These are phyloP conservation scores for Fonsecaea erecta DNA, from an alignment of 2,329 filamentous ascomycete genomes.

Conservation along the genomic window DNA sequence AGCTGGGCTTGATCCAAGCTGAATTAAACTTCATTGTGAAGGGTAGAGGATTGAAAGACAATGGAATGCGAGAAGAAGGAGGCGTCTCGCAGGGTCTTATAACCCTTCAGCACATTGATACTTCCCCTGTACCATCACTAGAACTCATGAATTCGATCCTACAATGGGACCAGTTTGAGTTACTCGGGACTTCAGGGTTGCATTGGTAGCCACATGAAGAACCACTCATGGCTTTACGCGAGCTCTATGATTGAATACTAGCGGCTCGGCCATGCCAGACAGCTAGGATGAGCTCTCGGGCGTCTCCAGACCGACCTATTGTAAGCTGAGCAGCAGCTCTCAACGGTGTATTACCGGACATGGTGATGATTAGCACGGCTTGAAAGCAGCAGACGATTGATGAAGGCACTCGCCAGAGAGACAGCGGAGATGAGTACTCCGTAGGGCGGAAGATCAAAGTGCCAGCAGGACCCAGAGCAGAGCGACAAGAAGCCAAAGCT, in stretches of 20 bases:
- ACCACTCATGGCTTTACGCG: not conserved
- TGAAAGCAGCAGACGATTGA: not conserved
- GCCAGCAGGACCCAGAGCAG: no score
- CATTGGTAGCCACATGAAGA: not conserved
- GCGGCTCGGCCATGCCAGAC: not conserved
- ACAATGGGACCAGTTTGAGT: not conserved
- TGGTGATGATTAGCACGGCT: not conserved
- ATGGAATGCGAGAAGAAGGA: not conserved
- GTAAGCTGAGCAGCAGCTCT: not conserved
- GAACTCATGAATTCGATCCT: not conserved
- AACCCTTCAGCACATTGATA: no score
- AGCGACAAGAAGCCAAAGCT: conserved; percentile 9
- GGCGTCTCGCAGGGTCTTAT: not conserved
- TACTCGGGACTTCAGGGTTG: not conserved
- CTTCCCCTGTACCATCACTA: not conserved
- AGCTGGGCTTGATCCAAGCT: conserved; percentile 6
- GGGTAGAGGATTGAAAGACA: not conserved
- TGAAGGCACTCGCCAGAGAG: not conserved
- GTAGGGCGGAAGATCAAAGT: not conserved
- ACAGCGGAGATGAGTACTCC: not conserved
- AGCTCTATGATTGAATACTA: not conserved
- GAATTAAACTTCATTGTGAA: conserved; percentile 9
- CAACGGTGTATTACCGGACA: not conserved
- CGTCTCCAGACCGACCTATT: not conserved
- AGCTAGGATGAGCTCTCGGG: not conserved